Percentiles rank a stretch among this genome's conserved stretches.
These are phyloP conservation scores for Pisolithus orientalis DNA, from an alignment of 768 basidiomycete genomes.

Conservation along the genomic window DNA sequence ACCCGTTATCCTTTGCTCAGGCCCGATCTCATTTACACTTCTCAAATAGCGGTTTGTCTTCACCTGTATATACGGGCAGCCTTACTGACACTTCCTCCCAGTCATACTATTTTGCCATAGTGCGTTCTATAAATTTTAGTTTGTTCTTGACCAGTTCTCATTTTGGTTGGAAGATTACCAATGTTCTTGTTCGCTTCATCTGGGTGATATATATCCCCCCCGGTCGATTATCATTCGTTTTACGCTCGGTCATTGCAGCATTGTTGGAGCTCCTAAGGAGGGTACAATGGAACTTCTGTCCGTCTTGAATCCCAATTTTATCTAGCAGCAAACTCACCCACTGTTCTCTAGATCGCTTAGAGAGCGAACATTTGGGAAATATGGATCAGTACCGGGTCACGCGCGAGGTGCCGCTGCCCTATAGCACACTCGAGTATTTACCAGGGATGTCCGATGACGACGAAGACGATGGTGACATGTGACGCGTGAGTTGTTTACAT, in stretches of 20 bases:
- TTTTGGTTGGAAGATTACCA: slow-evolving; percentile 45
- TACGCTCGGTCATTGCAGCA: slow-evolving; percentile 63
- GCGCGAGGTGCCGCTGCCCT: slow-evolving; percentile 80
- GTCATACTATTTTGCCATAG: slow-evolving; percentile 78
- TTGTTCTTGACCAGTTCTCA: not conserved
- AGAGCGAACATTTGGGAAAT: slow-evolving; percentile 92
- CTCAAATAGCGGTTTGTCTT: slow-evolving; percentile 47
- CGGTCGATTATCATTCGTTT: slow-evolving; percentile 37
- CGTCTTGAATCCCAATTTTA: slow-evolving; percentile 19
- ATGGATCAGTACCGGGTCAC: slow-evolving; percentile 89
- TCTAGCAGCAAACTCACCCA: not conserved
- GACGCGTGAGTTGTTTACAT: not conserved
- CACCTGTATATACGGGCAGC: not conserved
- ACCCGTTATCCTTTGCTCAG: slow-evolving; percentile 59
- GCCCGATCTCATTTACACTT: slow-evolving; percentile 65
- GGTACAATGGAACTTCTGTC: slow-evolving; percentile 91
- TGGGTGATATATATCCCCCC: slow-evolving; percentile 77
- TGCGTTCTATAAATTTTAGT: slow-evolving; percentile 26
- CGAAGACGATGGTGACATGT: slow-evolving; percentile 29
- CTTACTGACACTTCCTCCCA: slow-evolving; percentile 17
- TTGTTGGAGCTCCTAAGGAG: slow-evolving; percentile 74
- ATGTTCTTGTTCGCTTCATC: slow-evolving; percentile 70
- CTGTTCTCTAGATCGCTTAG: slow-evolving; percentile 53
- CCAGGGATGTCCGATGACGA: slow-evolving; percentile 43
- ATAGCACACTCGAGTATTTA: slow-evolving; percentile 40